A percentile compares a stretch with the other conserved stretches of the same genome.
phyloP scores from a whole-genome alignment of 805 yeast species.

The Hanseniaspora valbyensis region DNA sequence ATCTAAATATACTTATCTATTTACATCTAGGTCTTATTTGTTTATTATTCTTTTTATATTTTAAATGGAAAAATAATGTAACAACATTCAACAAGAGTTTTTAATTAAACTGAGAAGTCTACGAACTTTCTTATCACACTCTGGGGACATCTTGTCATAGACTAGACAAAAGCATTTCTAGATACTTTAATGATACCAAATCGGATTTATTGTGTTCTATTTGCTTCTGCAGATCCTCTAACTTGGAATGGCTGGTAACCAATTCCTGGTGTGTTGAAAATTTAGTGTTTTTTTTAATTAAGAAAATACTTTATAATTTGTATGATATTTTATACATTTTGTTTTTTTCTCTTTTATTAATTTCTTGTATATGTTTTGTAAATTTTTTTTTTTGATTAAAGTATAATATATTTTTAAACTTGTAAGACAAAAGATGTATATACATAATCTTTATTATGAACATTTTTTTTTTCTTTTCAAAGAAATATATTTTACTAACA shows the following conservation, averaged over 20 bases:
- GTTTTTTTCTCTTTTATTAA: background rate
- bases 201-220: constrained; percentile 17
- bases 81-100: constrained; percentile 15
- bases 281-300: constrained; percentile 15
- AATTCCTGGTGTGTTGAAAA: constrained; percentile 31
- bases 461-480: no score
- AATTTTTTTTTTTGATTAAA: background rate
- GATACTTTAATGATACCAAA: constrained; percentile 1
- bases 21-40: no score
- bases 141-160: constrained; percentile 11
- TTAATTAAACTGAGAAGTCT: constrained; percentile 4
- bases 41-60: constrained; percentile 1
- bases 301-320: background rate
- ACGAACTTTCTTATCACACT: constrained; percentile 14
- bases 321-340: constrained; percentile 5
- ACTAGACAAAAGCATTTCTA: constrained; percentile 11
- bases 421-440: constrained; percentile 10
- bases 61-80: constrained; percentile 1
- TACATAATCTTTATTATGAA: constrained; percentile 11
- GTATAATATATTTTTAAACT: background rate
- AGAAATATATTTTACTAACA: constrained; percentile 10
- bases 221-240: constrained; percentile 30
- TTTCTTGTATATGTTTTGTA: background rate
- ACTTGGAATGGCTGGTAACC: constrained; percentile 34
- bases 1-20: no score